A percentile compares a stretch with the other conserved stretches of the same genome.
These are phyloP conservation scores for Penicilliopsis zonata DNA, from an alignment of 495 filamentous ascomycete species.

Conservation along the genomic window DNA sequence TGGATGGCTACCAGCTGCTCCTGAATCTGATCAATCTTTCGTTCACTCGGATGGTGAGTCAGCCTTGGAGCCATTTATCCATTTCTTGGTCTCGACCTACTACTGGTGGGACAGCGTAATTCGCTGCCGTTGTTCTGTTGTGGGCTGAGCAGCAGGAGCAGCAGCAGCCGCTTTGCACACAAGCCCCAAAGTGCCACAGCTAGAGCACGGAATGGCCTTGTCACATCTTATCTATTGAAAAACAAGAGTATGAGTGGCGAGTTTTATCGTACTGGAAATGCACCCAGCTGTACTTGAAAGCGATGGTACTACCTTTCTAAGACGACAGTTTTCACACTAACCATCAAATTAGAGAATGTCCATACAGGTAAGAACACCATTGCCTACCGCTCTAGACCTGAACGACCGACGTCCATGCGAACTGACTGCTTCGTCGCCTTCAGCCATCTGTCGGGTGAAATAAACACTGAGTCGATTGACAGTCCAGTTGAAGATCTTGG, in stretches of 20 bases:
- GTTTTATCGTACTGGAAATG: too few species aligned
- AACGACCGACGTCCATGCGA: too few species aligned
- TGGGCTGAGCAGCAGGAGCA: neutral
- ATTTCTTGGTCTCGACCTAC: conserved; percentile 2
- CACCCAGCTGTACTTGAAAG: neutral
- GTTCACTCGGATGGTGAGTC: conserved; percentile 5
- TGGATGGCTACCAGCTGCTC: conserved; percentile 11
- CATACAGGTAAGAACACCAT: too few species aligned
- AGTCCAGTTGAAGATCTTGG: too few species aligned
- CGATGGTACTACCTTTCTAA: conserved; percentile 10
- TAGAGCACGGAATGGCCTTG: conserved; percentile 12
- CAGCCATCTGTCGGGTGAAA: too few species aligned
- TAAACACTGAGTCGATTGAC: too few species aligned
- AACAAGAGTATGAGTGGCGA: neutral
- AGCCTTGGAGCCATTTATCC: neutral
- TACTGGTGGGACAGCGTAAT: conserved; percentile 4
- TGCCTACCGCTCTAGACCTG: too few species aligned
- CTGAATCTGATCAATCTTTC: conserved; percentile 10
- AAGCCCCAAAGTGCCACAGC: conserved; percentile 11
- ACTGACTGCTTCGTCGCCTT: too few species aligned
- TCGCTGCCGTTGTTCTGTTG: neutral
- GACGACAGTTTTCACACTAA: conserved; percentile 16
- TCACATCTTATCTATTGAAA: conserved; percentile 13
- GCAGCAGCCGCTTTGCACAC: conserved; percentile 6
- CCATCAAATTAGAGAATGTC: neutral